Base-by-base conservation (phyloP, 2,329 filamentous ascomycete species). In the Aspergillus novofumigatus region DNA sequence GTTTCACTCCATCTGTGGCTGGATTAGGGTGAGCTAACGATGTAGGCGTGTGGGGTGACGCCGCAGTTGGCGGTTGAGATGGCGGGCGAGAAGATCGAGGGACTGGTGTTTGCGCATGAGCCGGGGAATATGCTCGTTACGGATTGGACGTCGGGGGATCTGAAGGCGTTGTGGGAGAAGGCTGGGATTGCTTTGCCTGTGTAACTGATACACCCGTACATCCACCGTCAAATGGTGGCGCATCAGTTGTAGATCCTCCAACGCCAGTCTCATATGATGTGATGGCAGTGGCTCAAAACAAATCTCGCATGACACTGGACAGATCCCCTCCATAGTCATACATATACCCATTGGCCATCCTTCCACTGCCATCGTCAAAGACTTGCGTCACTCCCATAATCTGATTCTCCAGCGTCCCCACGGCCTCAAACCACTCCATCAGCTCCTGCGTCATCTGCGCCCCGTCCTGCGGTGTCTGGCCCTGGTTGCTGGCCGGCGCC, bases 1-100 rank as follows among this genome's bases (percentile, higher is more conserved):
- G 62, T 55, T 10, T 25, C 3, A 26, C 14, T n/a, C 44, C 5
- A 14, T 17, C 32, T 17, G 32, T 35, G 32, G 32, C 11, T 32
- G 32, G 5, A 35, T 4, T 11, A 35, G 32, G 32, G 32, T 79
- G 23, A 3, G 23, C 23, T 23, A 23, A 23, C 23, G 23, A 23
- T 23, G 23, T 83, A 85, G 84, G 86, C 83, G 0, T 88, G 85
- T 65, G 85, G 85, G 35, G 85, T 88, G 10, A 88, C 86, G 41
- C 85, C 86, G 1, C 85, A 88, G 65, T 81, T 86, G 65, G 85
- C 84, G 14, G 82, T 88, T 1, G 81, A 86, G 77, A 76, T 75
- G 56, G 82, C 83, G 4, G 60, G 65, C 14, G 51, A 63, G 7
- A 72, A 68, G 7, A 64, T 86, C 49, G 65, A 81, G 49, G 86